Conservation (phyloP, 306 rosid genomes). For the Malus sieversii region DNA sequence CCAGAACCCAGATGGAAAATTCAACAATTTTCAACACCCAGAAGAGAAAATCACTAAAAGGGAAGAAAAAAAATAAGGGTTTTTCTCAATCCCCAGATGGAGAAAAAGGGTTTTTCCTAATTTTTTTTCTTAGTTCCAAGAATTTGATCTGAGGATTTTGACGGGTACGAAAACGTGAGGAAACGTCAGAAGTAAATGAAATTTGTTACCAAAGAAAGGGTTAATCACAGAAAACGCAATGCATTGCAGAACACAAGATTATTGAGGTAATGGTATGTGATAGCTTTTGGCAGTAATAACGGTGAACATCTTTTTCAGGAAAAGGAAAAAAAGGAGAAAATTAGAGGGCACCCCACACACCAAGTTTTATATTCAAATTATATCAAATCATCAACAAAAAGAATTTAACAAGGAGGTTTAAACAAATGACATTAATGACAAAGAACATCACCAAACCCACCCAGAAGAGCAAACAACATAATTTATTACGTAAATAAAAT, state of each 20-base stretch:
- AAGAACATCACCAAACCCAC: constrained; percentile 29
- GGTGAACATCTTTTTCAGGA: background rate
- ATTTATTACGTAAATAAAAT: constrained; percentile 11
- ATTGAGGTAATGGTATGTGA: constrained; percentile 23
- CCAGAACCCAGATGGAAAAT: constrained; percentile 17
- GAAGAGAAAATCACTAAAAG: background rate
- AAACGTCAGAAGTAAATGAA: background rate
- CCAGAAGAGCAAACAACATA: constrained; percentile 10
- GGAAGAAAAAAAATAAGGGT: background rate
- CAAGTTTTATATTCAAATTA: background rate
- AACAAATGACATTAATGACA: constrained; percentile 11
- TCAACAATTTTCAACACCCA: background rate
- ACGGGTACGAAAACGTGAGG: constrained; percentile 10
- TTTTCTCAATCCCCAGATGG: constrained; percentile 1
- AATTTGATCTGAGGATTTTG: constrained; percentile 15
- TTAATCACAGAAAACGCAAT: constrained; percentile 19
- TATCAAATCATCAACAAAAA: constrained; percentile 2
- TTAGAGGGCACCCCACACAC: constrained; percentile 13
- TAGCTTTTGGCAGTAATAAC: constrained; percentile 7
- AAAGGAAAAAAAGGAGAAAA: constrained; percentile 6
- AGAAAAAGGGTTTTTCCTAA: background rate
- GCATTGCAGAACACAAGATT: constrained; percentile 10
- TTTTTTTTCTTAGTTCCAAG: background rate
- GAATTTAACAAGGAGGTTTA: constrained; percentile 3
- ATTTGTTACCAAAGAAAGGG: constrained; percentile 21